These are phyloP conservation scores for Pyrenophora tritici-repentis DNA, from an alignment of 2,329 filamentous ascomycete genomes.

Conservation along the genomic window DNA sequence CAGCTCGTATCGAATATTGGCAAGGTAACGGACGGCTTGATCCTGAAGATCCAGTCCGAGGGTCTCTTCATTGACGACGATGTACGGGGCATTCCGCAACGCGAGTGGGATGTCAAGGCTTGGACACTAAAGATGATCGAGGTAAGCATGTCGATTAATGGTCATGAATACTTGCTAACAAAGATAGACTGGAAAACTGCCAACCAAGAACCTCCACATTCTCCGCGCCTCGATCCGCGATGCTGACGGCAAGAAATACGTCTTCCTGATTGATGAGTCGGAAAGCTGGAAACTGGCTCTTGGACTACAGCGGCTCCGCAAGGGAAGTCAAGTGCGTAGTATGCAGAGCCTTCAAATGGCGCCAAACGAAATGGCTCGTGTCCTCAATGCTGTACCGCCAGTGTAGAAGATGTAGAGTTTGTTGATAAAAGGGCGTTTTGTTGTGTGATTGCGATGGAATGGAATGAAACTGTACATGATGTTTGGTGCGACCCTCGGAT, in stretches of 20 bases:
- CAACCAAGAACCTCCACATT: constrained; percentile 55
- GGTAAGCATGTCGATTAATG: constrained; percentile 36
- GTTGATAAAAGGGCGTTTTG: not conserved
- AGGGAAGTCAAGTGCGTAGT: constrained; percentile 61
- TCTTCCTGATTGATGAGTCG: constrained; percentile 63
- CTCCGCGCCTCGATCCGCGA: constrained; percentile 64
- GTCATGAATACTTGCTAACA: constrained; percentile 11
- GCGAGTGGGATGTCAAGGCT: constrained; percentile 98
- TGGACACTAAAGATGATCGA: constrained; percentile 96
- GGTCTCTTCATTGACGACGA: constrained; percentile 98
- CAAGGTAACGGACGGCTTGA: constrained; percentile 86
- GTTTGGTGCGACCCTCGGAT: no score
- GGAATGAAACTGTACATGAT: not conserved
- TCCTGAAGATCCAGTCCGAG: constrained; percentile 89
- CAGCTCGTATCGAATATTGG: constrained; percentile 85
- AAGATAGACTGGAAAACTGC: constrained; percentile 51
- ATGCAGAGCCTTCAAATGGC: constrained; percentile 60
- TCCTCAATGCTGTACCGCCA: constrained; percentile 44
- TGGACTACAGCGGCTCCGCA: constrained; percentile 61
- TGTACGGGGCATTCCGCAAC: constrained; percentile 84
- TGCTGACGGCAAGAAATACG: constrained; percentile 64
- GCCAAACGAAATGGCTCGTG: constrained; percentile 48
- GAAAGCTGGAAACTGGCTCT: constrained; percentile 68
- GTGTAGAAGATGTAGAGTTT: constrained; percentile 7
- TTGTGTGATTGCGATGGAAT: not conserved